Conservation (phyloP, 148 eudicot genomes). For the Nyssa sinensis region DNA sequence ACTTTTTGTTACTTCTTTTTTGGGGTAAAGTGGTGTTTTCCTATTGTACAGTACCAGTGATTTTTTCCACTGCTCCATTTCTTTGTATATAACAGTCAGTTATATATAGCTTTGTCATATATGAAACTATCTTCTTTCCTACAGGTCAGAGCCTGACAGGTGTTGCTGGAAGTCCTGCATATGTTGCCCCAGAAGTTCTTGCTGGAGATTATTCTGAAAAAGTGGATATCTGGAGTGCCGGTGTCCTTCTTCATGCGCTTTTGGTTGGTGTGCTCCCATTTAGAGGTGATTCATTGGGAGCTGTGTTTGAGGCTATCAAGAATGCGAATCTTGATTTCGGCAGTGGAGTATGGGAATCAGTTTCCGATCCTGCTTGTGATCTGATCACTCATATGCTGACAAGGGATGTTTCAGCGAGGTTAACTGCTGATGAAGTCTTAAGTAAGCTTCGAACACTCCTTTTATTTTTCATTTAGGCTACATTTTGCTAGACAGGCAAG, state of each 20-base stretch:
- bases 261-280: constrained; percentile 47
- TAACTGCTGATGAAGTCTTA: constrained; percentile 44
- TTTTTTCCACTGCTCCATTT: neutral
- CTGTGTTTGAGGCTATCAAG: constrained; percentile 52
- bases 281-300: constrained; percentile 44
- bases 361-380: constrained; percentile 54
- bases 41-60: neutral
- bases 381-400: constrained; percentile 49
- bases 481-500: neutral
- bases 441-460: constrained; percentile 33
- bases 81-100: neutral
- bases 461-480: constrained; percentile 6
- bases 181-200: constrained; percentile 60
- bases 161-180: constrained; percentile 59
- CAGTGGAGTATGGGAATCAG: constrained; percentile 36
- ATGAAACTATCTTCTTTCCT: neutral
- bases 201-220: constrained; percentile 49
- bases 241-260: constrained; percentile 50
- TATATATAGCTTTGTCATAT: neutral
- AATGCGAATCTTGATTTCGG: constrained; percentile 38
- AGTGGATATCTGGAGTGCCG: constrained; percentile 66
- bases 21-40: neutral
- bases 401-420: constrained; percentile 46
- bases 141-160: constrained; percentile 54
- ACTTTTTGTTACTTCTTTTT: no score